phyloP scores from a whole-genome alignment of 2,329 filamentous ascomycete genomes.

The Colletotrichum euphorbiae region DNA sequence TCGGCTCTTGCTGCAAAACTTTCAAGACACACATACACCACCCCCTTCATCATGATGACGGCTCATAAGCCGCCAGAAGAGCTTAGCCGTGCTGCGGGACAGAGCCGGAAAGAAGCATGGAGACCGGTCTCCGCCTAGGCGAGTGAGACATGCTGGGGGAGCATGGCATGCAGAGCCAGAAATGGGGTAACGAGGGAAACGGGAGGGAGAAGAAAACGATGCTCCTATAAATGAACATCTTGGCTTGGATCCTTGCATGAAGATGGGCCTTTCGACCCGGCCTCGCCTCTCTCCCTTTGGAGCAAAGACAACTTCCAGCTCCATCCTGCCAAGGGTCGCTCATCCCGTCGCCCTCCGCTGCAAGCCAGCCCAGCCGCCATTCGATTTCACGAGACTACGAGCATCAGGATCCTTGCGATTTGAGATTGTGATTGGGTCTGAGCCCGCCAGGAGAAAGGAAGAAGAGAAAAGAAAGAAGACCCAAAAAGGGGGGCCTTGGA shows the following conservation, averaged over 20 bases:
- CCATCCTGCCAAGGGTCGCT: slow-evolving; percentile 9
- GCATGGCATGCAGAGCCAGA: slow-evolving; percentile 31
- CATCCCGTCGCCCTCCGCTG: slow-evolving; percentile 5
- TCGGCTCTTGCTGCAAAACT: background rate
- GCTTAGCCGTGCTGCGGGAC: background rate
- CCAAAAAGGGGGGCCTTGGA: slow-evolving; percentile 1
- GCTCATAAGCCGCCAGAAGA: background rate
- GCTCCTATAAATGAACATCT: slow-evolving; percentile 32
- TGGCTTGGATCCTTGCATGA: slow-evolving; percentile 8
- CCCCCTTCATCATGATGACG: slow-evolving; percentile 20
- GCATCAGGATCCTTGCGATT: slow-evolving; percentile 4
- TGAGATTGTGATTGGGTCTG: slow-evolving; percentile 7
- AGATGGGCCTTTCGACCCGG: slow-evolving; percentile 3
- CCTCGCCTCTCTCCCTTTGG: slow-evolving; percentile 21
- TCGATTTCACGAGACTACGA: background rate
- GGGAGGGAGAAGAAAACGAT: slow-evolving; percentile 29
- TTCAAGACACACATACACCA: slow-evolving; percentile 3
- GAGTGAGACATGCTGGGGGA: slow-evolving; percentile 27
- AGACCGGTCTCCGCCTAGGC: slow-evolving; percentile 1
- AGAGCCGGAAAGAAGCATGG: background rate
- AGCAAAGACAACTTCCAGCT: slow-evolving; percentile 25
- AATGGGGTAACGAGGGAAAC: slow-evolving; percentile 33
- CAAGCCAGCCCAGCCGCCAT: slow-evolving; percentile 2
- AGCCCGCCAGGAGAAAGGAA: background rate
- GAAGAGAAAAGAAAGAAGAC: background rate